Base-by-base conservation (phyloP, 2,329 filamentous ascomycete genomes). In the Fusarium pseudonygamai region DNA sequence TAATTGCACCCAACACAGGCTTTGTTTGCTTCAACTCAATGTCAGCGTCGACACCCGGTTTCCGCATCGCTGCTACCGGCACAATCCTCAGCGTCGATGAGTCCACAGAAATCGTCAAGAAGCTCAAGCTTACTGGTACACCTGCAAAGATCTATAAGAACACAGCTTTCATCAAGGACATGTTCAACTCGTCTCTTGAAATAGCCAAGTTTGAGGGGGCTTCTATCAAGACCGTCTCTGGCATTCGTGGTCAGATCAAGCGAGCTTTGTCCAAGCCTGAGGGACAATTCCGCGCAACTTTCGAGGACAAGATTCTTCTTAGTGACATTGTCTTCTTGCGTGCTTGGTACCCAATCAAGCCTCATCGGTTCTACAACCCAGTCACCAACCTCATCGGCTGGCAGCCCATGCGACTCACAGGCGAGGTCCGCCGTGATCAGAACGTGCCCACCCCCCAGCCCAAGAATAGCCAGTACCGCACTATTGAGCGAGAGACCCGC, bases 81-180 rank as follows among this genome's bases (percentile, higher is more conserved):
- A 96, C 96, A 5, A 94, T 99, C 9, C 86, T 98, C 73, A 95
- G 92, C 79, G 96, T 99, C 26, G 96, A 99, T 80, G 95, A 98
- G 84, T 94, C 93, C 45, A 95, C 94, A 7, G 96, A 99, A 81
- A 98, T 99, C 74, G 96, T 99, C 82, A 99, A 99, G 89, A 99
- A 99, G 87, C 91, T 99, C 80, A 99, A 99, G 83, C 89, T 99
- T 55, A 98, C 95, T 1, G 96, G 96, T 68, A 88, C 90, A 53
- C 95, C 96, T 3, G 97, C 96, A 88, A 98, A 98, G 85, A 97
- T 98, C 83, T 98, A 97, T 90, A 97, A 97, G 84, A 99, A 99
- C 85, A 99, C 96, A 0, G 95, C 96, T 43, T 99, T 99, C 81
- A 95, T 99, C 85, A 97, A 96, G 83, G 94, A 97, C 84, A 99